Evolutionary conservation across 257 asterid species (phyloP).

Genomic region (Solanum acaule): DNA sequence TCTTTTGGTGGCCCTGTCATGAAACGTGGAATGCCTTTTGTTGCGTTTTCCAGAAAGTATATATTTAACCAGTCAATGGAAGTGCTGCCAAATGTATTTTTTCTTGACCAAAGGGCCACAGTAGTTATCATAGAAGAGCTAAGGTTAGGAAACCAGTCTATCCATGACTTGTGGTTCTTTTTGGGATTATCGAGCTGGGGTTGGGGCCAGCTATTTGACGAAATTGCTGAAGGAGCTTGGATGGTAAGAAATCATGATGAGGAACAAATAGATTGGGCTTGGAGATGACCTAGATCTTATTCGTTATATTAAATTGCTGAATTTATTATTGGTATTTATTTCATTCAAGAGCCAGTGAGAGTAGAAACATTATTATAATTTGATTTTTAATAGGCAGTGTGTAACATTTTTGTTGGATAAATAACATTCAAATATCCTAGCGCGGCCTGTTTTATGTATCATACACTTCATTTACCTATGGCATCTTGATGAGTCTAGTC

Average conservation of each 20-base stretch:
- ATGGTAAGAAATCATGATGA: slow-evolving; percentile 28
- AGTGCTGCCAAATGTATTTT: slow-evolving; percentile 46
- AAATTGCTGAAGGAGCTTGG: slow-evolving; percentile 93
- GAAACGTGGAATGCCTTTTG: slow-evolving; percentile 72
- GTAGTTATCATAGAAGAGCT: slow-evolving; percentile 38
- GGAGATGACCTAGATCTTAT: slow-evolving; percentile 3
- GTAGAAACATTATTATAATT: neutral
- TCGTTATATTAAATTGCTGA: neutral
- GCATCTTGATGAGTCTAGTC: neutral
- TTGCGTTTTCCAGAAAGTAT: slow-evolving; percentile 41
- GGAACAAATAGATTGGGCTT: slow-evolving; percentile 54
- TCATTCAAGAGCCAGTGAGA: neutral
- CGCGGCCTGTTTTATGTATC: neutral
- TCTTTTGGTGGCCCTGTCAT: slow-evolving; percentile 84
- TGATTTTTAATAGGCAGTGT: neutral
- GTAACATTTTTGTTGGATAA: neutral
- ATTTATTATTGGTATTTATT: neutral
- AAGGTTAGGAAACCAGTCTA: slow-evolving; percentile 45
- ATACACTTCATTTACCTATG: neutral
- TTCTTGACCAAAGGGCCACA: slow-evolving; percentile 47
- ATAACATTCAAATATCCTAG: neutral
- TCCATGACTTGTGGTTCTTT: slow-evolving; percentile 68
- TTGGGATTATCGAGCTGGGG: slow-evolving; percentile 78
- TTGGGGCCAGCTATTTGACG: slow-evolving; percentile 69
- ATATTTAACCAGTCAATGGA: slow-evolving; percentile 24